Evolutionary conservation across 2,329 filamentous ascomycete species (phyloP).

Genomic region (Aspergillus puulaauensis): DNA sequence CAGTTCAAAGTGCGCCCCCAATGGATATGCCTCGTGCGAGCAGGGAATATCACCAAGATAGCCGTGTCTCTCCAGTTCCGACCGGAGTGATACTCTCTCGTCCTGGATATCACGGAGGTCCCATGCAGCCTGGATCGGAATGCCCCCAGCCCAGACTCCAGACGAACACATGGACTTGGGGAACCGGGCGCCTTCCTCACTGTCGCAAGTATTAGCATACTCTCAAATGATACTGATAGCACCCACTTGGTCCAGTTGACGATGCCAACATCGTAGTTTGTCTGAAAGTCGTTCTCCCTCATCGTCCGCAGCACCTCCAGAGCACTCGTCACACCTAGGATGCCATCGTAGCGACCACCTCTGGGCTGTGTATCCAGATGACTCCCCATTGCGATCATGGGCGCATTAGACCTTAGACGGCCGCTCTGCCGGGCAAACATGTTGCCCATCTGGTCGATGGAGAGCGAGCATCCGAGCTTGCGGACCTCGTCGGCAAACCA

Average conservation of each 20-base stretch:
- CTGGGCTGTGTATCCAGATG: conserved; percentile 33
- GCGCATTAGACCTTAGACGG: conserved; percentile 15
- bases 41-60: conserved; percentile 61
- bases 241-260: conserved; percentile 59
- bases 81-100: conserved; percentile 56
- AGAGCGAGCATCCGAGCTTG: conserved; percentile 62
- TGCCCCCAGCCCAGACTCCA: conserved; percentile 69
- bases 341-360: conserved; percentile 65
- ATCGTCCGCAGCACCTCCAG: conserved; percentile 68
- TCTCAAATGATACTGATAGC: not conserved
- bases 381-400: conserved; percentile 49
- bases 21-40: conserved; percentile 56
- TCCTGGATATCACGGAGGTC: conserved; percentile 58
- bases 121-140: conserved; percentile 61
- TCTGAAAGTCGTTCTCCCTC: conserved; percentile 65
- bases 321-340: conserved; percentile 67
- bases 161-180: conserved; percentile 71
- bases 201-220: conserved; percentile 29
- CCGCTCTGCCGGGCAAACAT: conserved; percentile 30
- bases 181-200: conserved; percentile 75
- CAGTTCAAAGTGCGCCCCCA: conserved; percentile 75
- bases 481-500: conserved; percentile 66
- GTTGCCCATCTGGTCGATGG: conserved; percentile 61
- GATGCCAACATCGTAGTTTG: conserved; percentile 65
- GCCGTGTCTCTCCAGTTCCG: conserved; percentile 65